phyloP scores from a whole-genome alignment of 306 rosid species.

The Cicer arietinum region DNA sequence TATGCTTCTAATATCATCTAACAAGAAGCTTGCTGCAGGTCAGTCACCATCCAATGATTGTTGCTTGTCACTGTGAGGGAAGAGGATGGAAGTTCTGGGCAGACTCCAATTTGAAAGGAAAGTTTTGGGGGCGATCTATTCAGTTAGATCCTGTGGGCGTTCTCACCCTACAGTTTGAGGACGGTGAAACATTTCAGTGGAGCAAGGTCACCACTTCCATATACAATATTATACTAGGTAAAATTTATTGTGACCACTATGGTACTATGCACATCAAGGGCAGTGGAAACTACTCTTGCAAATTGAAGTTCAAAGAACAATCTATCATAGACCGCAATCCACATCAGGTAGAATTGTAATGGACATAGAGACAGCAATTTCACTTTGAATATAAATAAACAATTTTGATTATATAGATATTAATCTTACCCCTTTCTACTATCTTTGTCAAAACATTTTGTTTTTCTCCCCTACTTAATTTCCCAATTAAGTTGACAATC shows the following conservation, averaged over 20 bases:
- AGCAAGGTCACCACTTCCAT: constrained; percentile 99
- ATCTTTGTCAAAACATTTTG: constrained; percentile 1
- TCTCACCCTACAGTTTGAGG: constrained; percentile 91
- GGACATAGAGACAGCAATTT: constrained; percentile 32
- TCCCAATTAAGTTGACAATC: neutral
- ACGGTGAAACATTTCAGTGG: constrained; percentile 94
- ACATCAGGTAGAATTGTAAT: constrained; percentile 75
- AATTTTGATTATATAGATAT: neutral
- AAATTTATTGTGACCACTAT: constrained; percentile 94
- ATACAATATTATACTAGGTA: constrained; percentile 93
- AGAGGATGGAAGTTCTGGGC: constrained; percentile 97
- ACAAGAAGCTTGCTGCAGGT: constrained; percentile 71
- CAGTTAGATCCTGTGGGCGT: constrained; percentile 96
- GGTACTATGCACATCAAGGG: constrained; percentile 99
- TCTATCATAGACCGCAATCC: constrained; percentile 96
- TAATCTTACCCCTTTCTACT: neutral
- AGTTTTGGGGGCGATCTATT: constrained; percentile 98
- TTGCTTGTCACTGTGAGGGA: constrained; percentile 99
- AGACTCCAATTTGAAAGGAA: constrained; percentile 95
- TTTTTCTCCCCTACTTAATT: constrained; percentile 5
- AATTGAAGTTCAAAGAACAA: constrained; percentile 97
- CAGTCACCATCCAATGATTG: constrained; percentile 97
- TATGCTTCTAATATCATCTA: constrained; percentile 49
- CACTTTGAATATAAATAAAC: constrained; percentile 12
- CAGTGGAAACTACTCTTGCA: constrained; percentile 91